Base-by-base conservation (phyloP, 2,329 filamentous ascomycete species). In the Aspergillus aculeatus region DNA sequence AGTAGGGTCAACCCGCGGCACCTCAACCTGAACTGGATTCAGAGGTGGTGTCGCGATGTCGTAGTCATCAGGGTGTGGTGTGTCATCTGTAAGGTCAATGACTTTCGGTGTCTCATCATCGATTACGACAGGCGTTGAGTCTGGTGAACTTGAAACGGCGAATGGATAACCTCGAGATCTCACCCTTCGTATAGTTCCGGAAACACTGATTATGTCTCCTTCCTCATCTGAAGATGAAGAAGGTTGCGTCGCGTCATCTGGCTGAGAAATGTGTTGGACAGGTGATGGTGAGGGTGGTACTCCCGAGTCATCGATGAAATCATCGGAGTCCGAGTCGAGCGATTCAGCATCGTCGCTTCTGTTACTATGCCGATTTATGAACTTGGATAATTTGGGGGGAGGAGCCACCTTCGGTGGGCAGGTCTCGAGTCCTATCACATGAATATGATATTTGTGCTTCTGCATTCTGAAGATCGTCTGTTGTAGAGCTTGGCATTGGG, bases 401-500 rank as follows among this genome's bases (percentile, higher is more conserved):
- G 59, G 50, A 50, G 59, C 51, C 52, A 68, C 59, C 51, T 66
- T 74, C 12, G 64, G 70, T 7, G 72, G 75, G 50, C 69, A 74
- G 50, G 61, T 67, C 12, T 69, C 69, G 41, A 67, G 64, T 54
- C 75, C 67, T 62, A 83, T 73, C 2, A 81, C 69, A 10, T 69
- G 68, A 35, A 80, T 71, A 52, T 78, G 78, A 80, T 81, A 86
- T 29, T 70, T 69, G 24, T 70, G 66, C 26, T 68, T 67, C 63
- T 80, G 71, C 52, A 84, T 83, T 57, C 89, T 83, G 38, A 84
- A 82, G 0, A 96, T 75, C 3, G 82, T 91, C 4, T 80, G 77
- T 60, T 94, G 86, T 57, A 96, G 77, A 38, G 77, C 82, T 11
- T 77, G 74, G 52, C 86, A 86, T 66, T 86, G 84, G 5, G 74